A percentile compares a stretch with the other conserved stretches of the same genome.
These are phyloP conservation scores for Fraxinus pennsylvanica DNA, from an alignment of 257 asterid species.

Conservation along the genomic window DNA sequence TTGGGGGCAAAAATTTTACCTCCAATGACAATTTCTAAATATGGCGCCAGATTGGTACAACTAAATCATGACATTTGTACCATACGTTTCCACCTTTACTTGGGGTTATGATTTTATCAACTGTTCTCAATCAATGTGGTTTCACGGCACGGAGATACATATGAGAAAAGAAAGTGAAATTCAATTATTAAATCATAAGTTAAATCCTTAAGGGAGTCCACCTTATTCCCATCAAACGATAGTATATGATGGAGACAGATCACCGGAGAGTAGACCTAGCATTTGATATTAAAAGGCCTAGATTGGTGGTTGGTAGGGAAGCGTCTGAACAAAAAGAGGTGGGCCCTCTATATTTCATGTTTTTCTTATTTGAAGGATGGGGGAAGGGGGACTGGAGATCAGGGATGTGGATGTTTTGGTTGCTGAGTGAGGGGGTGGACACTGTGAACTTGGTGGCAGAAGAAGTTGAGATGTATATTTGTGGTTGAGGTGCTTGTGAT, in stretches of 20 bases:
- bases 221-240: not conserved
- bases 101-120: not conserved
- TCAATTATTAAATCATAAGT: slow-evolving; percentile 2
- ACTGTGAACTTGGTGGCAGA: not conserved
- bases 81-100: not conserved
- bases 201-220: not conserved
- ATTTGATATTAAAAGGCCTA: not conserved
- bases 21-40: not conserved
- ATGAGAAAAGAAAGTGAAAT: not conserved
- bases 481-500: slow-evolving; percentile 1
- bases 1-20: not conserved
- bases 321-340: not conserved
- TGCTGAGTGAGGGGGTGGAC: not conserved
- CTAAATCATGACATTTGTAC: not conserved
- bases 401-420: not conserved
- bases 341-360: not conserved
- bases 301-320: not conserved
- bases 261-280: not conserved
- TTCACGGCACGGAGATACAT: not conserved
- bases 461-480: not conserved
- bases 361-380: not conserved
- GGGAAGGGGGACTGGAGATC: not conserved
- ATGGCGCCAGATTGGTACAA: not conserved
- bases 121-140: not conserved
- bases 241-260: not conserved